Evolutionary conservation across 306 rosid genomes (phyloP).

Genomic region (Sicyos baderoa): DNA sequence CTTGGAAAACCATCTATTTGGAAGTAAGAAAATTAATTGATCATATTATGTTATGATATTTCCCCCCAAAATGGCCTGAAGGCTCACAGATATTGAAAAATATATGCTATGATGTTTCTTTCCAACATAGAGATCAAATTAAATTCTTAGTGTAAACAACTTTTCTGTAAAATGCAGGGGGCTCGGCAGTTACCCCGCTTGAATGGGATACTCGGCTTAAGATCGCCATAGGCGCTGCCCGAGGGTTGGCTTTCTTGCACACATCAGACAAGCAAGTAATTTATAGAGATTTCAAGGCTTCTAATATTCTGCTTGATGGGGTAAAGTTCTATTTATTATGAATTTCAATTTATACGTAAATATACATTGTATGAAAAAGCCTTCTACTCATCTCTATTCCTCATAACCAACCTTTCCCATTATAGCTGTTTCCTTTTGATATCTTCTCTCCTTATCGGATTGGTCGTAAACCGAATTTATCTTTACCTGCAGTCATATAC

Average conservation of each 20-base stretch:
- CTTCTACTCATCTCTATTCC: neutral
- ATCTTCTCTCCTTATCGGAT: neutral
- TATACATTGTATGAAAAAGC: slow-evolving; percentile 3
- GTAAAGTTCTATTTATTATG: slow-evolving; percentile 31
- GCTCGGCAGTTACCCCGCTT: slow-evolving; percentile 71
- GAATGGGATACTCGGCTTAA: slow-evolving; percentile 77
- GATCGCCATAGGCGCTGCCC: slow-evolving; percentile 92
- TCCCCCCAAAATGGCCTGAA: neutral
- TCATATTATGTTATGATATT: neutral
- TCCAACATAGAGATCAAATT: neutral
- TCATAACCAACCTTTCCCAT: neutral
- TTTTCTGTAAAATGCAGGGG: slow-evolving; percentile 40
- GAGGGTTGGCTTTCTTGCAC: slow-evolving; percentile 83
- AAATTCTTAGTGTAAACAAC: neutral
- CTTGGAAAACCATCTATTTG: slow-evolving; percentile 84
- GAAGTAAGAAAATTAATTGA: slow-evolving; percentile 50
- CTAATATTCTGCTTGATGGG: slow-evolving; percentile 87
- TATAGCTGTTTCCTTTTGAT: neutral
- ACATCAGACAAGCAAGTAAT: slow-evolving; percentile 73
- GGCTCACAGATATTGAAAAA: no score
- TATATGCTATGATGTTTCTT: neutral
- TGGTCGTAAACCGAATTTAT: neutral
- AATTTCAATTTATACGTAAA: neutral
- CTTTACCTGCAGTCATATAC: slow-evolving; percentile 51
- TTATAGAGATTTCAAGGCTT: slow-evolving; percentile 92